A percentile compares a stretch with the other conserved stretches of the same genome.
These are phyloP conservation scores for Orobanche coerulescens DNA, from an alignment of 257 asterid genomes.

Conservation along the genomic window DNA sequence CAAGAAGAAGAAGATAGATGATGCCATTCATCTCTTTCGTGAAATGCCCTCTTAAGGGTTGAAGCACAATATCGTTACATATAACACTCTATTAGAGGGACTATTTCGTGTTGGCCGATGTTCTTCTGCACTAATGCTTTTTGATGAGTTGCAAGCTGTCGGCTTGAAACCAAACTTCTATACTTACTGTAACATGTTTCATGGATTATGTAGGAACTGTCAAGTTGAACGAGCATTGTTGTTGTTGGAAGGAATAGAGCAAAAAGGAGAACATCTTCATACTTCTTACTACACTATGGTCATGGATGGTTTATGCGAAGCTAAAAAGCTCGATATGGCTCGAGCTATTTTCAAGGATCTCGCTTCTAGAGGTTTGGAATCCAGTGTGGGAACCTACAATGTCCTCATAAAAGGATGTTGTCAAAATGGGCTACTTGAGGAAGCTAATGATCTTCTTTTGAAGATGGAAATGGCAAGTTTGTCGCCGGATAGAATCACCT, in stretches of 20 bases:
- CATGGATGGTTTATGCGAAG: constrained; percentile 21
- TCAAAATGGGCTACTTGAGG: constrained; percentile 23
- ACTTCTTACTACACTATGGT: constrained; percentile 1
- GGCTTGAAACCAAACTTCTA: background rate
- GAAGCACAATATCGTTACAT: background rate
- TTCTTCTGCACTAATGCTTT: too few species aligned
- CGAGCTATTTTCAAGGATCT: constrained; percentile 20
- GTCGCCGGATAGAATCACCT: too few species aligned
- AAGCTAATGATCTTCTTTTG: constrained; percentile 25
- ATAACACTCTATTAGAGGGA: too few species aligned
- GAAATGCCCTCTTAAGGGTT: background rate
- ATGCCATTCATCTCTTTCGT: background rate
- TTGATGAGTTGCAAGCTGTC: background rate
- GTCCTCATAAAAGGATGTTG: constrained; percentile 25
- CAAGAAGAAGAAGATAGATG: background rate
- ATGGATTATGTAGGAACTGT: constrained; percentile 17
- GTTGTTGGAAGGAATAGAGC: too few species aligned
- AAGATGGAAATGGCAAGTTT: constrained; percentile 17
- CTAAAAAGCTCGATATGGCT: constrained; percentile 14
- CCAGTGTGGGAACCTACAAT: constrained; percentile 23
- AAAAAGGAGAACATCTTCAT: background rate
- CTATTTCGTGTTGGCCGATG: too few species aligned
- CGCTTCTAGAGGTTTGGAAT: constrained; percentile 17
- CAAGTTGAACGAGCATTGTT: too few species aligned
- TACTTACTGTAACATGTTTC: background rate